Evolutionary conservation across 139 green algal genomes (phyloP), one percentile per base, ranked within the genome.

Genomic region (Tetraselmis chui): DNA sequence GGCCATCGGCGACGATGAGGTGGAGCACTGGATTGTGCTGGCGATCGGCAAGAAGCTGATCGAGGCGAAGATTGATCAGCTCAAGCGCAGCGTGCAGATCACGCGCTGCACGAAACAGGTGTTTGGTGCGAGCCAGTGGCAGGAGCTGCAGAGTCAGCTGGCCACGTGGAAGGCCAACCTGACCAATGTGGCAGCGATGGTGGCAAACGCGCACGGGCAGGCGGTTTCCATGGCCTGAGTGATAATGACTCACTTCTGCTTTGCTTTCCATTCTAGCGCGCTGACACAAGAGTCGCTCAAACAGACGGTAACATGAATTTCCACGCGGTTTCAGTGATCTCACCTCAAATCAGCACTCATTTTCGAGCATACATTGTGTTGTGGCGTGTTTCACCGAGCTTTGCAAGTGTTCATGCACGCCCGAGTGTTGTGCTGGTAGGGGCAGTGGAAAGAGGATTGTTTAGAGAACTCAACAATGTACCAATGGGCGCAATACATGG

Each of bases 1-100:
- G 76, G n/a, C 27, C 76, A 79, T 28, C n/a, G 26, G 2, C 1
- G 80, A 84, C 0, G 76, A 24, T 1, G 87, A 92, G 78, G 89
- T 91, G 32, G 89, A 92, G 85, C 74, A 31, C 2, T 83, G 81
- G 32, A 79, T 92, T 31, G 86, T 92, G 32, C 76, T 81, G 75
- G 89, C 89, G 1, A 92, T 91, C 79, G 89, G 89, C 75, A 90
- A 90, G 87, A 59, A 76, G 28, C 81, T 90, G 11, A 32, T 88
- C 76, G 77, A 83, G 25, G 84, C 77, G 23, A 77, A 77, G n/a
- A 89, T 89, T 28, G 78, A 89, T 80, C 86, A 89, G 80, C 84
- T 89, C 76, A 28, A 77, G 0, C 74, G 78, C 22, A 79, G 31
- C 0, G 79, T 92, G 18, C 45, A 82, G 2, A 76, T 92, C 1